Evolutionary conservation across 2,329 filamentous ascomycete species (phyloP).

Genomic region (Fusarium sp.): DNA sequence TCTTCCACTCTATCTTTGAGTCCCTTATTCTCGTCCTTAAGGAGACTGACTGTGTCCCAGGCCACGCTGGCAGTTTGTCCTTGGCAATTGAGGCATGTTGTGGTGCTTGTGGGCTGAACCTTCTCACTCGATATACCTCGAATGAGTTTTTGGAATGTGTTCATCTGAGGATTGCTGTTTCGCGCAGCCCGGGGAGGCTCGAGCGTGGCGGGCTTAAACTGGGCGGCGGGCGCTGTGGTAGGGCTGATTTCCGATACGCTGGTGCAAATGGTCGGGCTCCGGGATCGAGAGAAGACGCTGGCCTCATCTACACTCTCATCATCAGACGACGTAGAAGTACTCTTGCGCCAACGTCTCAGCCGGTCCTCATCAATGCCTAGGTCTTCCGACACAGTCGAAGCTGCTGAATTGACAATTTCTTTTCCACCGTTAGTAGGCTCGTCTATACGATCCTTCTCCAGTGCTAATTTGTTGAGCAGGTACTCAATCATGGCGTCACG

Average conservation of each 20-base stretch:
- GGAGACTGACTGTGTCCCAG: constrained; percentile 73
- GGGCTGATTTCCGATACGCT: constrained; percentile 52
- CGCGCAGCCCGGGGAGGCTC: constrained; percentile 51
- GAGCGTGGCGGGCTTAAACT: constrained; percentile 46
- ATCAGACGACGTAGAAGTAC: constrained; percentile 63
- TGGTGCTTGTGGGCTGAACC: constrained; percentile 38
- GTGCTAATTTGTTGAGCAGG: constrained; percentile 64
- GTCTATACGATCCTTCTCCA: constrained; percentile 63
- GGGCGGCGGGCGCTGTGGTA: constrained; percentile 33
- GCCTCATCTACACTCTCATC: constrained; percentile 64
- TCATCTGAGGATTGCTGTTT: constrained; percentile 50
- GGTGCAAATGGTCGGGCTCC: constrained; percentile 67
- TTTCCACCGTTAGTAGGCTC: constrained; percentile 53
- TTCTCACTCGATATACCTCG: constrained; percentile 58
- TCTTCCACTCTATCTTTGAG: constrained; percentile 71
- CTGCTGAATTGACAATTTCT: constrained; percentile 51
- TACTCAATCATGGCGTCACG: constrained; percentile 66
- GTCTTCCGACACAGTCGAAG: constrained; percentile 64
- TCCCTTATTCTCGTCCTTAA: constrained; percentile 72
- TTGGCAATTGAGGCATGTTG: constrained; percentile 67
- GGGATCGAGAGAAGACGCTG: constrained; percentile 72
- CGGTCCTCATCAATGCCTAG: constrained; percentile 67
- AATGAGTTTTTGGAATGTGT: constrained; percentile 59
- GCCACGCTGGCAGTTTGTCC: constrained; percentile 71
- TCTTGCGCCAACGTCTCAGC: constrained; percentile 58